Conservation (phyloP, 1,284 basidiomycete species). For the Ceratobasidium theobromae region DNA sequence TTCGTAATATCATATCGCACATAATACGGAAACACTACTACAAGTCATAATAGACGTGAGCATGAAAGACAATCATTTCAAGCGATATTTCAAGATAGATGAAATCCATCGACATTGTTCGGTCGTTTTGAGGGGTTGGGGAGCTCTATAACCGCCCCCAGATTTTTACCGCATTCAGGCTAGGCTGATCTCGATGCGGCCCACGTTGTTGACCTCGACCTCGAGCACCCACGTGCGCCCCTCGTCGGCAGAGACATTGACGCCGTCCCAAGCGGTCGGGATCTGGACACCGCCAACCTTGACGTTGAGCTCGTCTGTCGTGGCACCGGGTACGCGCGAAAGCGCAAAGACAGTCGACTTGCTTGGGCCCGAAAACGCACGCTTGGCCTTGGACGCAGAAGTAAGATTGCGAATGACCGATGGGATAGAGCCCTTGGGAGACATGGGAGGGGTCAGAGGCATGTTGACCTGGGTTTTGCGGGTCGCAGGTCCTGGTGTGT, state of each 20-base stretch:
- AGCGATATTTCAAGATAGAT: too few relatives aligned
- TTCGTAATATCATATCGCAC: too few relatives aligned
- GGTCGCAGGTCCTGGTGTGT: background rate
- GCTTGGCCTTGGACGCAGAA: constrained; percentile 10
- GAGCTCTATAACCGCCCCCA: too few relatives aligned
- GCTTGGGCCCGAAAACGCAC: background rate
- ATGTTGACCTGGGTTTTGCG: constrained; percentile 1
- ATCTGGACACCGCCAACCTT: background rate
- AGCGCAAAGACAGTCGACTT: background rate
- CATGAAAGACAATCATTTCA: too few relatives aligned
- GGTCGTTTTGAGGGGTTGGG: too few relatives aligned
- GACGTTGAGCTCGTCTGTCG: constrained; percentile 1
- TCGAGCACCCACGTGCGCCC: background rate
- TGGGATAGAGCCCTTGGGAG: constrained; percentile 7
- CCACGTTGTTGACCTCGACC: constrained; percentile 1
- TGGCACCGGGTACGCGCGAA: background rate
- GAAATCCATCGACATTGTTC: background rate
- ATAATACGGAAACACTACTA: too few relatives aligned
- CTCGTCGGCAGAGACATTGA: background rate
- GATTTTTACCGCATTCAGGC: too few relatives aligned
- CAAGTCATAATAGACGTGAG: too few relatives aligned
- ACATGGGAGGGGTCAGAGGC: constrained; percentile 24
- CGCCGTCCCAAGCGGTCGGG: background rate
- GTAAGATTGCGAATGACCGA: background rate
- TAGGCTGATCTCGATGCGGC: constrained; percentile 1